Conservation (phyloP, 345 rosid genomes). For the Eucalyptus pumila region DNA sequence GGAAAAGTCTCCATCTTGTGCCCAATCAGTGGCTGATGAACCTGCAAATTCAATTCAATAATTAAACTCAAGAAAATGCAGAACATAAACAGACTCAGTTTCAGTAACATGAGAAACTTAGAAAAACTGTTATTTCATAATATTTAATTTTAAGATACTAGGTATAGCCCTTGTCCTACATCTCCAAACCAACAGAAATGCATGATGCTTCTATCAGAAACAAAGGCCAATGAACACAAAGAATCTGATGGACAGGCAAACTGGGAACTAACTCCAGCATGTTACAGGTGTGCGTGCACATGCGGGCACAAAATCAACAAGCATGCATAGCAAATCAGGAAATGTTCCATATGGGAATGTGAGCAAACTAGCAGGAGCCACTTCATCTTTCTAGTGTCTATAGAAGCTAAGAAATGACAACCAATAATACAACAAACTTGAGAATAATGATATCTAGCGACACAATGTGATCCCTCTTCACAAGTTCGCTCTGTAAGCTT, state of each 20-base stretch:
- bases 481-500: not conserved
- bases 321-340: not conserved
- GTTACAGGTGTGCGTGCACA: not conserved
- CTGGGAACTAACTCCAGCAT: not conserved
- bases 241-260: not conserved
- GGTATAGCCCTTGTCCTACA: not conserved
- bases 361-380: not conserved
- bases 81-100: not conserved
- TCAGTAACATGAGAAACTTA: not conserved
- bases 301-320: not conserved
- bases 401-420: not conserved
- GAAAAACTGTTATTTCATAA: not conserved
- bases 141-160: not conserved
- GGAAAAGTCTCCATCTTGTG: slow-evolving; percentile 65
- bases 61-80: not conserved
- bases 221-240: not conserved
- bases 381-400: not conserved
- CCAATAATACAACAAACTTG: not conserved
- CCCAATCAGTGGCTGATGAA: slow-evolving; percentile 86
- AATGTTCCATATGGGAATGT: not conserved
- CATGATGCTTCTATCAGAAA: not conserved
- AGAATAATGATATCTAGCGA: not conserved
- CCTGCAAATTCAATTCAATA: slow-evolving; percentile 24
- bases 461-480: not conserved
- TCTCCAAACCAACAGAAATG: not conserved